Conservation (phyloP, 352 stramenopile genomes). For the Globisporangium viniferum region DNA sequence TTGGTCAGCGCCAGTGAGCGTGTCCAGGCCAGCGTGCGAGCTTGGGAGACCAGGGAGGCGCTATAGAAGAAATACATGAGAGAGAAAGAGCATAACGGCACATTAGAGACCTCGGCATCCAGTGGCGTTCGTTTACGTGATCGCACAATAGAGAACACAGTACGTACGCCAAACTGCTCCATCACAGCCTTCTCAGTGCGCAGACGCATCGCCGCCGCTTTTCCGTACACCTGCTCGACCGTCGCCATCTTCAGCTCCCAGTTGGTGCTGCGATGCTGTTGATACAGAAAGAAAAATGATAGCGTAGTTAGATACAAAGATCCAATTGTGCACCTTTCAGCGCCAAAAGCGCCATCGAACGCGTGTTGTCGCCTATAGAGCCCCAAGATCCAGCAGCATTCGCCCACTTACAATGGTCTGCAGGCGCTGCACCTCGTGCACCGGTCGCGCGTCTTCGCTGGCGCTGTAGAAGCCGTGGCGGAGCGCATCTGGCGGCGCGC, state of each 20-base stretch:
- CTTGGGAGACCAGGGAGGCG: slow-evolving; percentile 81
- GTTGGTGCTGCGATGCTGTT: slow-evolving; percentile 65
- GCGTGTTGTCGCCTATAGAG: no score
- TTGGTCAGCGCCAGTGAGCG: slow-evolving; percentile 73
- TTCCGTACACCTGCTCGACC: slow-evolving; percentile 87
- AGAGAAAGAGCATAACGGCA: neutral
- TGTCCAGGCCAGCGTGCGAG: slow-evolving; percentile 74
- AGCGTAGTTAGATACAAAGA: neutral
- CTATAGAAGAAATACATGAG: slow-evolving; percentile 19
- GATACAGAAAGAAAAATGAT: neutral
- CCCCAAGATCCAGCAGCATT: no score
- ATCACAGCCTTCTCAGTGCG: slow-evolving; percentile 87
- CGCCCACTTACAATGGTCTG: slow-evolving; percentile 53
- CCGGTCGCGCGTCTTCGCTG: slow-evolving; percentile 71
- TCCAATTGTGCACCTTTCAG: neutral
- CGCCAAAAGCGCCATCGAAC: neutral
- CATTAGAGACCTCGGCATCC: neutral
- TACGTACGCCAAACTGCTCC: slow-evolving; percentile 72
- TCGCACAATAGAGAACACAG: neutral
- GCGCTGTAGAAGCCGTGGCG: slow-evolving; percentile 83
- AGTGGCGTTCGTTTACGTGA: neutral
- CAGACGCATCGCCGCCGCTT: slow-evolving; percentile 85
- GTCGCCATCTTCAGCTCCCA: slow-evolving; percentile 88
- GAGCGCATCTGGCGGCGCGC: slow-evolving; percentile 72
- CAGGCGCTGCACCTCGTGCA: slow-evolving; percentile 84